Conservation (phyloP, 495 filamentous ascomycete species). For the Jackrogersella minutella region DNA sequence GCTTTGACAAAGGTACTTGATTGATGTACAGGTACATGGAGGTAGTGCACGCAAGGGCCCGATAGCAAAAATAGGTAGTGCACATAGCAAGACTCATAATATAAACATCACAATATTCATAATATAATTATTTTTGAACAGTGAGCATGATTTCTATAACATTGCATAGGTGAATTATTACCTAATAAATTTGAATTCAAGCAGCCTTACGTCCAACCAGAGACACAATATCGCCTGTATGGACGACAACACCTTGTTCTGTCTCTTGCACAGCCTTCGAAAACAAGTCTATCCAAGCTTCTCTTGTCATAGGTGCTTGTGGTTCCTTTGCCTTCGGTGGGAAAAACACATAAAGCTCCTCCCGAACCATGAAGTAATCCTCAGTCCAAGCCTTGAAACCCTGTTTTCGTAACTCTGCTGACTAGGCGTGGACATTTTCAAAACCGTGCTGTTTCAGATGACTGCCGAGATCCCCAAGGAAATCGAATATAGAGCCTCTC, state of each 20-base stretch:
- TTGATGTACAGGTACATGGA: no score
- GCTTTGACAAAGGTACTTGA: no score
- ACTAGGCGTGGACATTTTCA: slow-evolving; percentile 2
- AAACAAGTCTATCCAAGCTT: slow-evolving; percentile 30
- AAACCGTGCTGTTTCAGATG: slow-evolving; percentile 17
- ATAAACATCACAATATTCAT: no score
- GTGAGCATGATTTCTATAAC: not conserved
- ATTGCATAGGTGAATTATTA: not conserved
- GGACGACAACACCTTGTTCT: slow-evolving; percentile 32
- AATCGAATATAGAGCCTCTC: slow-evolving; percentile 6
- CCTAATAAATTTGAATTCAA: not conserved
- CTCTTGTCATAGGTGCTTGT: slow-evolving; percentile 24
- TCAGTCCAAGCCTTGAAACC: slow-evolving; percentile 41
- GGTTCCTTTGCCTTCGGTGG: slow-evolving; percentile 21
- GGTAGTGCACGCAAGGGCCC: no score
- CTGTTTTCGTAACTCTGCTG: slow-evolving; percentile 1
- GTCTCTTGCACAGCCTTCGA: slow-evolving; percentile 32
- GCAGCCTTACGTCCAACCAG: slow-evolving; percentile 21
- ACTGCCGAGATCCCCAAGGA: slow-evolving; percentile 7
- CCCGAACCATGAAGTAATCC: slow-evolving; percentile 39
- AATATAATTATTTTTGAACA: not conserved
- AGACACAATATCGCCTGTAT: slow-evolving; percentile 7
- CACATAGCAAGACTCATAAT: no score
- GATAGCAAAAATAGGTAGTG: no score
- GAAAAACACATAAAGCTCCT: slow-evolving; percentile 28